These are phyloP conservation scores for Boletus patriciae DNA, from an alignment of 768 basidiomycete species.

Conservation along the genomic window DNA sequence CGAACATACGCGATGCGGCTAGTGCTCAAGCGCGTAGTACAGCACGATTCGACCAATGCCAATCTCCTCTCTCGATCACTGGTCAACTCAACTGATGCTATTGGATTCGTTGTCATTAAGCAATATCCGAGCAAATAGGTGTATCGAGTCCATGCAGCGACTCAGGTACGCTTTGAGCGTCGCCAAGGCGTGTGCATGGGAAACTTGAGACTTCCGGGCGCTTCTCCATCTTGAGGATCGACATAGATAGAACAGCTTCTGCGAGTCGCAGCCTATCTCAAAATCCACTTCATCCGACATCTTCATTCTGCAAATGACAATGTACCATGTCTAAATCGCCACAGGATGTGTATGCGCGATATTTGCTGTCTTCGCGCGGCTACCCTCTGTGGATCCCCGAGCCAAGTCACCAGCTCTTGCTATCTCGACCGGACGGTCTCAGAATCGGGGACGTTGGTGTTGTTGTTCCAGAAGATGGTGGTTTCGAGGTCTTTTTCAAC, in stretches of 20 bases:
- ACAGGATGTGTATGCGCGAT: constrained; percentile 20
- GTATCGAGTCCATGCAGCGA: too few relatives aligned
- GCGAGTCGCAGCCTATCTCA: background rate
- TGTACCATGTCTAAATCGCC: constrained; percentile 1
- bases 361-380: constrained; percentile 21
- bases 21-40: too few relatives aligned
- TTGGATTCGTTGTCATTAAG: too few relatives aligned
- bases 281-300: background rate
- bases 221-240: too few relatives aligned
- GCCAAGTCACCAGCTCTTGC: constrained; percentile 22
- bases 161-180: too few relatives aligned
- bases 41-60: too few relatives aligned
- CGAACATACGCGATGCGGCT: too few relatives aligned
- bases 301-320: background rate
- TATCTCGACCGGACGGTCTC: constrained; percentile 25
- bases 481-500: constrained; percentile 40
- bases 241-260: background rate
- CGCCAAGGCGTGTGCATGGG: too few relatives aligned
- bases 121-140: too few relatives aligned
- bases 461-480: constrained; percentile 30
- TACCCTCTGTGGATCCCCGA: constrained; percentile 38
- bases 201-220: too few relatives aligned
- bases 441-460: constrained; percentile 39
- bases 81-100: too few relatives aligned
- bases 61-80: too few relatives aligned